Evolutionary conservation across 495 filamentous ascomycete species (phyloP).

Genomic region (Gamarada debralockiae): DNA sequence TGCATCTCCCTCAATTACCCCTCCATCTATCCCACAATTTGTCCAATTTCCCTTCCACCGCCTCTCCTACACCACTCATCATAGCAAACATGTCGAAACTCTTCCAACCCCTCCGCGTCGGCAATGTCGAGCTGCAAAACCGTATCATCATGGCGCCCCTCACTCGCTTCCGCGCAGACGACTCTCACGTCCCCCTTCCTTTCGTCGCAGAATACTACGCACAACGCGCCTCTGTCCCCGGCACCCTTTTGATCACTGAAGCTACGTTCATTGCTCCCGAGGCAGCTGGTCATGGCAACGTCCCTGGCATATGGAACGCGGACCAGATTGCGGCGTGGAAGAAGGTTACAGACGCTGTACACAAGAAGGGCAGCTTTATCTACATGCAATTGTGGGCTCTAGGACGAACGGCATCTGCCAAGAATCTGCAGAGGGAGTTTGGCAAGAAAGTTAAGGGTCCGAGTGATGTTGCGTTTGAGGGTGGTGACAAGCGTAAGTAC

Average conservation of each 20-base stretch:
- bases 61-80: background rate
- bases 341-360: conserved; percentile 59
- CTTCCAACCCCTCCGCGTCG: conserved; percentile 40
- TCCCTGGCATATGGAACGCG: conserved; percentile 59
- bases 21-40: too few species aligned
- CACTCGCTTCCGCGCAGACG: conserved; percentile 42
- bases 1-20: too few species aligned
- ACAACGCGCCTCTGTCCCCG: conserved; percentile 54
- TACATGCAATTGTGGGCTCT: conserved; percentile 65
- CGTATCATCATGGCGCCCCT: conserved; percentile 42
- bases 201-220: conserved; percentile 55
- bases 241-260: conserved; percentile 64
- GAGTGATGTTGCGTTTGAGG: conserved; percentile 41
- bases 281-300: conserved; percentile 49
- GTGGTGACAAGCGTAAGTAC: too few species aligned
- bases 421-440: conserved; percentile 33
- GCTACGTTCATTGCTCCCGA: conserved; percentile 57
- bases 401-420: conserved; percentile 51
- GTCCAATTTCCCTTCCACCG: too few species aligned
- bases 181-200: conserved; percentile 42
- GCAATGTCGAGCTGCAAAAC: conserved; percentile 33
- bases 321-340: conserved; percentile 63
- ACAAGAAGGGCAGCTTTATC: conserved; percentile 59
- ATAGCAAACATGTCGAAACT: conserved; percentile 15
- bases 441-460: conserved; percentile 38